Conservation (phyloP, 805 yeast genomes). For the Cephaloascus albidus region DNA sequence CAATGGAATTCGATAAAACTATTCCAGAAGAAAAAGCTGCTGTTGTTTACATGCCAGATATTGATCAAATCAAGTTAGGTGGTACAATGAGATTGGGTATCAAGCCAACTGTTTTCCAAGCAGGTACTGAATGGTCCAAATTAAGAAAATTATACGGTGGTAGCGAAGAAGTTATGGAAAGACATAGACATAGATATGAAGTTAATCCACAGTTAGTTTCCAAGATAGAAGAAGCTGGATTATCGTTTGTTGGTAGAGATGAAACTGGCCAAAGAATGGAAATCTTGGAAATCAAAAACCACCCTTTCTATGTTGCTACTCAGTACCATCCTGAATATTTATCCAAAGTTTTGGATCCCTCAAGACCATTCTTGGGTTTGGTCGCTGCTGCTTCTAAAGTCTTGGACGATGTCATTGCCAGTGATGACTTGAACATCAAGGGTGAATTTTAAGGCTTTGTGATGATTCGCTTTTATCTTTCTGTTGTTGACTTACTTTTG, state of each 20-base stretch:
- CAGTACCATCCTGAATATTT: conserved; percentile 98
- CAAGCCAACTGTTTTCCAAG: conserved; percentile 78
- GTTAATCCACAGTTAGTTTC: conserved; percentile 79
- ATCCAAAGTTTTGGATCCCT: conserved; percentile 93
- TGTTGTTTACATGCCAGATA: conserved; percentile 97
- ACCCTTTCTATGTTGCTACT: conserved; percentile 88
- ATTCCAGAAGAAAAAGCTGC: conserved; percentile 55
- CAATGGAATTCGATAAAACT: conserved; percentile 73
- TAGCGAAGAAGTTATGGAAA: conserved; percentile 62
- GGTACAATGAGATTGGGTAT: conserved; percentile 99
- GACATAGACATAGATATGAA: conserved; percentile 98
- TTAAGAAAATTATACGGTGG: conserved; percentile 76
- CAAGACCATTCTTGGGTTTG: conserved; percentile 91
- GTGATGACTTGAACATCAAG: conserved; percentile 30
- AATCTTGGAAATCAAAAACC: conserved; percentile 75
- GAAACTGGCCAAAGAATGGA: conserved; percentile 91
- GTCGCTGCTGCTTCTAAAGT: conserved; percentile 90
- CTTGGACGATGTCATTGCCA: conserved; percentile 52
- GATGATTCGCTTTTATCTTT: not conserved
- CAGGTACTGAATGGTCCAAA: conserved; percentile 53
- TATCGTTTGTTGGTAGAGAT: conserved; percentile 89
- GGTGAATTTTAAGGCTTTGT: conserved; percentile 26
- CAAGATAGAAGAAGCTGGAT: conserved; percentile 66
- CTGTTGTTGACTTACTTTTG: not conserved
- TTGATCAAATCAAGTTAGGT: conserved; percentile 90